Conservation (phyloP, 768 basidiomycete species). For the Russula compacta region DNA sequence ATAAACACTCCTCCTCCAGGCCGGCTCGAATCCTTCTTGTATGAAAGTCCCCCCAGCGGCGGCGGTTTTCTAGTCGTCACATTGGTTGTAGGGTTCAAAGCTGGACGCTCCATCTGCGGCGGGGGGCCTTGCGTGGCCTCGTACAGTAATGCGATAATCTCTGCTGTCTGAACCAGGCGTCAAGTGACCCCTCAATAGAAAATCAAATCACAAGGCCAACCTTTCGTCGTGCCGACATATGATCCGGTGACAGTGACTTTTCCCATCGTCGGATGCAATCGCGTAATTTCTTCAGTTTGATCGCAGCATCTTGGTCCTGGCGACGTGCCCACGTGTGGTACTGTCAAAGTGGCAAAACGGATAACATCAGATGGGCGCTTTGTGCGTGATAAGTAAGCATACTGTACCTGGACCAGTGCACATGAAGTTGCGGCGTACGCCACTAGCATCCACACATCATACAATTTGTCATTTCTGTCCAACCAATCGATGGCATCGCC, state of each 20-base stretch:
- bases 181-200: slow-evolving; percentile 6
- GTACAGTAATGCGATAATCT: slow-evolving; percentile 85
- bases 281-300: slow-evolving; percentile 66
- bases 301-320: slow-evolving; percentile 64
- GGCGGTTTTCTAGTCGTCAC: slow-evolving; percentile 49
- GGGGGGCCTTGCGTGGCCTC: slow-evolving; percentile 83
- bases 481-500: slow-evolving; percentile 87
- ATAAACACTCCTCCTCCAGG: slow-evolving; percentile 86
- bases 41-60: slow-evolving; percentile 46
- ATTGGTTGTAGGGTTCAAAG: slow-evolving; percentile 73
- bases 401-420: slow-evolving; percentile 78
- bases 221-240: slow-evolving; percentile 92
- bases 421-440: slow-evolving; percentile 84
- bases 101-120: slow-evolving; percentile 41
- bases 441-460: slow-evolving; percentile 82
- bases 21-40: slow-evolving; percentile 67
- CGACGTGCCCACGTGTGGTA: slow-evolving; percentile 91
- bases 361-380: not conserved
- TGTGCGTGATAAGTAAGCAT: not conserved
- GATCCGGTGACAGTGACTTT: slow-evolving; percentile 75
- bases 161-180: slow-evolving; percentile 54
- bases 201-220: slow-evolving; percentile 34
- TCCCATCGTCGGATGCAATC: slow-evolving; percentile 89
- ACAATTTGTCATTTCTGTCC: slow-evolving; percentile 64
- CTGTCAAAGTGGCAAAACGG: slow-evolving; percentile 31